phyloP scores from a whole-genome alignment of 2,329 filamentous ascomycete species.

The Ophidiomyces ophidiicola region DNA sequence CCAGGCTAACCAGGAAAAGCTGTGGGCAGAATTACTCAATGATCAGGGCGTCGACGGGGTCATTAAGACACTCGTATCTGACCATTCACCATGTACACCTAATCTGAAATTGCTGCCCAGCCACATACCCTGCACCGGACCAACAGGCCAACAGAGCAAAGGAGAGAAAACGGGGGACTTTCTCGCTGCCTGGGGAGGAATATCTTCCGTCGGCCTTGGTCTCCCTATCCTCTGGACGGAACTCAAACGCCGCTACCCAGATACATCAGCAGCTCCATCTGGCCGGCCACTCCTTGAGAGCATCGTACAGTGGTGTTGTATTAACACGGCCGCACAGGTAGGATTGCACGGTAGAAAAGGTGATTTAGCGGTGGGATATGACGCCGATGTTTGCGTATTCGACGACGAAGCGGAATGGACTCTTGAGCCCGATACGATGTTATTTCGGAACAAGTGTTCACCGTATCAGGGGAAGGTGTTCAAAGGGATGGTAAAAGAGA shows the following conservation, averaged over 20 bases:
- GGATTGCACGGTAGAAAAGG: constrained; percentile 73
- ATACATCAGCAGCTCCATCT: constrained; percentile 27
- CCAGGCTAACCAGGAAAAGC: constrained; percentile 64
- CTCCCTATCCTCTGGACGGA: constrained; percentile 83
- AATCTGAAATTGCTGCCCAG: constrained; percentile 77
- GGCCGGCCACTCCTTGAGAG: constrained; percentile 48
- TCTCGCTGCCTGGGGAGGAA: constrained; percentile 92
- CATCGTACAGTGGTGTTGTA: constrained; percentile 72
- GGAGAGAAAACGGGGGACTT: constrained; percentile 58
- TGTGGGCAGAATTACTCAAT: constrained; percentile 68
- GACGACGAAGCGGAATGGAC: constrained; percentile 71
- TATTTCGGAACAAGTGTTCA: constrained; percentile 86
- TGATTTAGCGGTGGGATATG: constrained; percentile 65
- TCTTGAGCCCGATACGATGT: constrained; percentile 65
- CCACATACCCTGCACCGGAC: constrained; percentile 45
- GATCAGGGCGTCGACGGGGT: constrained; percentile 54
- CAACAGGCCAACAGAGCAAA: constrained; percentile 21
- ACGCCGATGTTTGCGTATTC: constrained; percentile 86
- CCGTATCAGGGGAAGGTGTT: constrained; percentile 77
- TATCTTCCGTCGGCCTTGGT: constrained; percentile 84
- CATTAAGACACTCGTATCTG: constrained; percentile 82
- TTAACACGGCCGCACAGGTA: constrained; percentile 78
- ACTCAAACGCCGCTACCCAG: constrained; percentile 37
- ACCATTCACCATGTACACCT: constrained; percentile 93
- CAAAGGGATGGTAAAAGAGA: constrained; percentile 67